Conservation (phyloP, 2,329 filamentous ascomycete genomes). For the Colletotrichum tropicicola region DNA sequence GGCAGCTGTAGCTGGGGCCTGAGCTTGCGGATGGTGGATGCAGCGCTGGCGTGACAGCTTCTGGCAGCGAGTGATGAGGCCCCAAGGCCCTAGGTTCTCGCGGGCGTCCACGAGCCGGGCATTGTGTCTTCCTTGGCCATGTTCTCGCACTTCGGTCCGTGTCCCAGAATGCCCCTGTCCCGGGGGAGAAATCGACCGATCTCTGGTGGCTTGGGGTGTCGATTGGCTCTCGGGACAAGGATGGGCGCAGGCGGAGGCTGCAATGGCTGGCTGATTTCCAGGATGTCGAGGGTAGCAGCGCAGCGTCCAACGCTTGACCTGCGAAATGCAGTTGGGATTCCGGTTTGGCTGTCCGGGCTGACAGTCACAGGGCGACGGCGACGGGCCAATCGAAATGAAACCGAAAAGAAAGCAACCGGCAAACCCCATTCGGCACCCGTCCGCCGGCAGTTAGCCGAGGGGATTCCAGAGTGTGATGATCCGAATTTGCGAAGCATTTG, state of each 20-base stretch:
- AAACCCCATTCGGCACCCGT: neutral
- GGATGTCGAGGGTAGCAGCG: neutral
- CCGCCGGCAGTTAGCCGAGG: slow-evolving; percentile 1
- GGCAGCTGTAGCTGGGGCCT: neutral
- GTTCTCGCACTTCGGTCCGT: slow-evolving; percentile 11
- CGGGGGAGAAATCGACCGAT: slow-evolving; percentile 19
- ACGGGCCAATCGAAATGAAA: neutral
- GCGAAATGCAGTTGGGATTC: neutral
- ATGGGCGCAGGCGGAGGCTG: slow-evolving; percentile 6
- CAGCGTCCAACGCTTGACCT: neutral
- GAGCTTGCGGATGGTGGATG: neutral
- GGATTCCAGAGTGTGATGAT: slow-evolving; percentile 7
- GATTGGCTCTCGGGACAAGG: neutral
- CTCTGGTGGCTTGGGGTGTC: too few relatives aligned
- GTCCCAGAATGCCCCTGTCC: slow-evolving; percentile 15
- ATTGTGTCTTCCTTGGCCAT: slow-evolving; percentile 1
- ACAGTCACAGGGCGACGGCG: neutral
- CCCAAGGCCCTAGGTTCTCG: neutral
- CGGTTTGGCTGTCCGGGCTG: neutral
- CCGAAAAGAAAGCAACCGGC: slow-evolving; percentile 19
- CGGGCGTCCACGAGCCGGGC: neutral
- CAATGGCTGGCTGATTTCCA: slow-evolving; percentile 1
- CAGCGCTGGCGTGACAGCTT: neutral
- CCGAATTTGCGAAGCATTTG: neutral
- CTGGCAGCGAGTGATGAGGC: neutral